These are phyloP conservation scores for Eucalyptus marginata DNA, from an alignment of 345 rosid genomes.

Conservation along the genomic window DNA sequence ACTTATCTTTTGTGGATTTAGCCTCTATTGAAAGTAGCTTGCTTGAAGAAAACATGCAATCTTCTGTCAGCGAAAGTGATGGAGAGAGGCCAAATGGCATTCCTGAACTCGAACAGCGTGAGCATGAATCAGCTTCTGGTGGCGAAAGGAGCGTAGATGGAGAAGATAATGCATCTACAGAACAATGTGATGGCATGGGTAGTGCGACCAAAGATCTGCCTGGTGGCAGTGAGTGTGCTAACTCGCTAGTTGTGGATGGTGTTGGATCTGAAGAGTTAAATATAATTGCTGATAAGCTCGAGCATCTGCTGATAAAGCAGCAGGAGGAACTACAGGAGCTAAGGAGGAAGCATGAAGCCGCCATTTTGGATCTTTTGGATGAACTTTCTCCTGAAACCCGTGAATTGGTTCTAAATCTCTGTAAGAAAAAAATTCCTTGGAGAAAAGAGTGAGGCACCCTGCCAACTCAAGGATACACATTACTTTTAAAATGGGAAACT, in stretches of 20 bases:
- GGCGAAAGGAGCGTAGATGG: neutral
- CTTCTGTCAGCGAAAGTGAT: neutral
- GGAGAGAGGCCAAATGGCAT: neutral
- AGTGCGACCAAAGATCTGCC: neutral
- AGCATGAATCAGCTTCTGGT: neutral
- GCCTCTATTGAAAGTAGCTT: neutral
- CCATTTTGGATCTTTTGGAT: constrained; percentile 41
- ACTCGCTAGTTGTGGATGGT: neutral
- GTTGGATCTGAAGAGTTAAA: constrained; percentile 17
- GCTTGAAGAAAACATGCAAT: constrained; percentile 3
- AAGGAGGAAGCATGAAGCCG: constrained; percentile 40
- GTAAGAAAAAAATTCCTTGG: constrained; percentile 24
- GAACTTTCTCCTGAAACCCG: constrained; percentile 43
- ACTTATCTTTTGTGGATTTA: neutral
- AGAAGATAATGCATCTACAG: neutral
- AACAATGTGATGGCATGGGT: neutral
- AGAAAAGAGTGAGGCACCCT: neutral
- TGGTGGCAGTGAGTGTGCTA: neutral
- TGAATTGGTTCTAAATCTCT: constrained; percentile 28
- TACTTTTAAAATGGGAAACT: neutral
- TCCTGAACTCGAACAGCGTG: constrained; percentile 1
- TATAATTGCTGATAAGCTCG: constrained; percentile 33
- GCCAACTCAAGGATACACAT: neutral
- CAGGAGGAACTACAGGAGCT: constrained; percentile 62
- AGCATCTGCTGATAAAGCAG: constrained; percentile 46